Evolutionary conservation across 2,329 filamentous ascomycete species (phyloP), one percentile per base, ranked within the genome.

Genomic region (Diaporthe helianthi): DNA sequence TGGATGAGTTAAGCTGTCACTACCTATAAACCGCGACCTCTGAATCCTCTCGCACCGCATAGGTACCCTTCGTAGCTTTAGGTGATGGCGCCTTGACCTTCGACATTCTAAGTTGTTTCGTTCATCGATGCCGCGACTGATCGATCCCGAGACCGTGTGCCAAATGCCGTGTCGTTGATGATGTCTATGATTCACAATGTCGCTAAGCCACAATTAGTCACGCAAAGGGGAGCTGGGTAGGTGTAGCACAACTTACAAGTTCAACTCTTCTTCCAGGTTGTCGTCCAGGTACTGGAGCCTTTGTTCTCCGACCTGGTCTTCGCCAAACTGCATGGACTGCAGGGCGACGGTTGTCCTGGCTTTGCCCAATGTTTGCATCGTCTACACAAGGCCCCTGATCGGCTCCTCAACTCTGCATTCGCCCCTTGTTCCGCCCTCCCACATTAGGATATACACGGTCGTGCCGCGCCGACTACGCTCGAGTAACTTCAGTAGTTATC

Each of bases 111-210:
- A n/a, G n/a, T n/a, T 36, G 33, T 55, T 55, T 3, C 38, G 31
- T 24, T 55, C 24, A 33, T 55, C 53, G 7, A 55, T 13, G 10
- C 24, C 53, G n/a, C 53, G 53, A 22, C 53, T 55, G 8, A 55
- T 55, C 6, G n/a, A 6, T 1, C 53, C 53, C 33, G 41, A 33
- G 1, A 55, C 33, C 33, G 41, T 55, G 3, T 55, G 53, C 53
- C 53, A 55, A 26, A 55, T 33, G 1, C 53, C 53, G 15, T 55
- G 33, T 55, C 19, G 10, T 22, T 55, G 9, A 38, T 22, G 22
- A 22, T 55, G 53, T 26, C 53, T 55, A 22, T 55, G 53, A 8
- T 55, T 33, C n/a, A 55, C 53, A 4, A 55, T 55, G 22, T 55
- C 53, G 8, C 53, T 55, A 26, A 26, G 6, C 8, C 33, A 4